phyloP scores from a whole-genome alignment of 2,329 filamentous ascomycete species.

The Dactylellina cionopaga region DNA sequence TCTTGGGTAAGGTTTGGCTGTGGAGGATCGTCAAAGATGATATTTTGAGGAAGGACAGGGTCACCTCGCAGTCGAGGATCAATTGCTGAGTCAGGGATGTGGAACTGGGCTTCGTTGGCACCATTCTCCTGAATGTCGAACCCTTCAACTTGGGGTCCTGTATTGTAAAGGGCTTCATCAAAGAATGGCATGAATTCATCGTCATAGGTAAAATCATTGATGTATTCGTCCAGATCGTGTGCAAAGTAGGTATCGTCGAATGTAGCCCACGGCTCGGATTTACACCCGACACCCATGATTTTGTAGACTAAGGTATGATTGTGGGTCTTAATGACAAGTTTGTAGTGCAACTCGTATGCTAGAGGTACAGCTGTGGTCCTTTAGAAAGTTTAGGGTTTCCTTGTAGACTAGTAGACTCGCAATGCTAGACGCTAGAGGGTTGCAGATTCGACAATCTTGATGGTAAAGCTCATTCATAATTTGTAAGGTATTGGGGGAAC shows the following conservation, averaged over 20 bases:
- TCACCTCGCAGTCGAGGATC: constrained; percentile 21
- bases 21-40: background rate
- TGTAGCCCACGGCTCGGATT: background rate
- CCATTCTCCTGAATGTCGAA: background rate
- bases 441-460: background rate
- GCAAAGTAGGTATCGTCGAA: constrained; percentile 17
- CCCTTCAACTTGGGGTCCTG: background rate
- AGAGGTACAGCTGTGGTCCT: background rate
- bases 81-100: constrained; percentile 25
- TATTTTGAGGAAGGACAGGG: background rate
- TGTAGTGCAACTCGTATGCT: constrained; percentile 1
- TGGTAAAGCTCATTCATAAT: background rate
- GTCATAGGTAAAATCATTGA: constrained; percentile 21
- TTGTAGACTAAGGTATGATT: background rate
- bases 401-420: constrained; percentile 6
- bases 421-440: constrained; percentile 1
- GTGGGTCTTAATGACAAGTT: background rate
- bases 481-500: constrained; percentile 17
- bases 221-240: constrained; percentile 46
- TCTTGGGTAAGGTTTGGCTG: background rate
- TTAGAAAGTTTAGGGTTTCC: background rate
- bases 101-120: background rate
- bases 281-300: constrained; percentile 15
- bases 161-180: constrained; percentile 24
- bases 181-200: constrained; percentile 23